A percentile compares a stretch with the other conserved stretches of the same genome.
phyloP scores from a whole-genome alignment of 1,139 yeast genomes.

The Taphrina flavorubra region DNA sequence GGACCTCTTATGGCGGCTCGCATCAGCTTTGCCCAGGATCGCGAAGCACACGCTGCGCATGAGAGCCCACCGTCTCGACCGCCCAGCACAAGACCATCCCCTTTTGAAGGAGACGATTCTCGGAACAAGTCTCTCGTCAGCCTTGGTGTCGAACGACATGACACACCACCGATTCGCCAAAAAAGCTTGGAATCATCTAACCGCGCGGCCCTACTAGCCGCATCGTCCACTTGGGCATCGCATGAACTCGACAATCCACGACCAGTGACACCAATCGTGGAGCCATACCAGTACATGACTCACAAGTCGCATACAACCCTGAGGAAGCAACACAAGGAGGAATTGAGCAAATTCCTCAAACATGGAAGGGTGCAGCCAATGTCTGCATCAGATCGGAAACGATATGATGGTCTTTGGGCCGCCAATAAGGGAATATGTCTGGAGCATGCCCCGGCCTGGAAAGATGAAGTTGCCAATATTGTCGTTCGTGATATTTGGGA shows the following conservation, averaged over 20 bases:
- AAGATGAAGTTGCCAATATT: slow-evolving; percentile 50
- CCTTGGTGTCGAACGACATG: slow-evolving; percentile 11
- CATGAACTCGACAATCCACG: slow-evolving; percentile 37
- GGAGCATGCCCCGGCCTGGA: slow-evolving; percentile 46
- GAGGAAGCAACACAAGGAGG: slow-evolving; percentile 22
- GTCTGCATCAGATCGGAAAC: slow-evolving; percentile 73
- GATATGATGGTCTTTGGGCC: slow-evolving; percentile 93
- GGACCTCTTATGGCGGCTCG: slow-evolving; percentile 31
- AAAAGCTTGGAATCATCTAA: slow-evolving; percentile 9
- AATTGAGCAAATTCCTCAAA: slow-evolving; percentile 22
- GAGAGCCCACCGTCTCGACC: slow-evolving; percentile 24
- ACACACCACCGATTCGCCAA: slow-evolving; percentile 12
- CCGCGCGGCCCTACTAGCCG: slow-evolving; percentile 35
- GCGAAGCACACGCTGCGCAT: slow-evolving; percentile 26
- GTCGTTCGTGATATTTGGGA: slow-evolving; percentile 81
- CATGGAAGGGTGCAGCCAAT: slow-evolving; percentile 48
- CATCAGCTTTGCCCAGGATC: slow-evolving; percentile 35
- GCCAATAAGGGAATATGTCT: slow-evolving; percentile 60
- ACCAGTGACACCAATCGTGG: slow-evolving; percentile 27
- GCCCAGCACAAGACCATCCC: slow-evolving; percentile 10
- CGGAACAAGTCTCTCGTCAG: slow-evolving; percentile 16
- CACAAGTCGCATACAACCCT: slow-evolving; percentile 27
- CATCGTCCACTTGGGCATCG: slow-evolving; percentile 29
- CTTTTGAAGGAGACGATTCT: slow-evolving; percentile 6
- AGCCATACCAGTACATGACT: slow-evolving; percentile 32